These are phyloP conservation scores for Globisporangium splendens DNA, from an alignment of 352 stramenopile genomes.

Conservation along the genomic window DNA sequence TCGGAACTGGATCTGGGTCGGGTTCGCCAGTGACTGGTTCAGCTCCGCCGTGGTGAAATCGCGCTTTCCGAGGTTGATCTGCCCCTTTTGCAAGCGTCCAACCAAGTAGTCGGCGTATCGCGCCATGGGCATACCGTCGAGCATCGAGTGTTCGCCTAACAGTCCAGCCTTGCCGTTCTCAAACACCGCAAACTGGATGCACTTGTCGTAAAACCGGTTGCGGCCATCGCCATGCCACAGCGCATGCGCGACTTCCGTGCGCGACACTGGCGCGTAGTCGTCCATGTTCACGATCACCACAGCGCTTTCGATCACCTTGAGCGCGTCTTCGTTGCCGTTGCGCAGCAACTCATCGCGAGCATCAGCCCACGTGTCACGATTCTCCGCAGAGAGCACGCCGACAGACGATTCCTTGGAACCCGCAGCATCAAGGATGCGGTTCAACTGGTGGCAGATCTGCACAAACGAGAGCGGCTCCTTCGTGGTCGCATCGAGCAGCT, in stretches of 20 bases:
- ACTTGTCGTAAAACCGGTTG: conserved; percentile 98
- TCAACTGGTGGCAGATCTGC: conserved; percentile 53
- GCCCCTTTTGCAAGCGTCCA: conserved; percentile 43
- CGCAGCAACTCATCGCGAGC: conserved; percentile 62
- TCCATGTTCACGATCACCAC: conserved; percentile 71
- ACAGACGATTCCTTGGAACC: conserved; percentile 53
- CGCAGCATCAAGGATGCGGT: conserved; percentile 48
- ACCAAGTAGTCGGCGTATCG: conserved; percentile 65
- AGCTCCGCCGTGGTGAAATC: conserved; percentile 42
- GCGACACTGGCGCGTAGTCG: conserved; percentile 51
- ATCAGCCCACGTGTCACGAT: conserved; percentile 80
- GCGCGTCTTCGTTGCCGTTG: conserved; percentile 54
- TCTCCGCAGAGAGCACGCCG: conserved; percentile 59
- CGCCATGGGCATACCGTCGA: conserved; percentile 83
- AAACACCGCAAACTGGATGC: conserved; percentile 94
- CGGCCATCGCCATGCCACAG: conserved; percentile 84
- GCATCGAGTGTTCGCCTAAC: conserved; percentile 92
- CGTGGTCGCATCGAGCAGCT: conserved; percentile 40
- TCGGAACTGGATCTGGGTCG: conserved; percentile 45
- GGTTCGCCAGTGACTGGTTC: conserved; percentile 17
- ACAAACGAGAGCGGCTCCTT: conserved; percentile 46
- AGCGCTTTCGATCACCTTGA: conserved; percentile 63
- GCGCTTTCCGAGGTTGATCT: conserved; percentile 41
- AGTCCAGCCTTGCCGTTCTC: conserved; percentile 94
- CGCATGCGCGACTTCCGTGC: conserved; percentile 55